Conservation (phyloP, 371 early-diverging fungal genomes). For the Syncephalis fuscata region DNA sequence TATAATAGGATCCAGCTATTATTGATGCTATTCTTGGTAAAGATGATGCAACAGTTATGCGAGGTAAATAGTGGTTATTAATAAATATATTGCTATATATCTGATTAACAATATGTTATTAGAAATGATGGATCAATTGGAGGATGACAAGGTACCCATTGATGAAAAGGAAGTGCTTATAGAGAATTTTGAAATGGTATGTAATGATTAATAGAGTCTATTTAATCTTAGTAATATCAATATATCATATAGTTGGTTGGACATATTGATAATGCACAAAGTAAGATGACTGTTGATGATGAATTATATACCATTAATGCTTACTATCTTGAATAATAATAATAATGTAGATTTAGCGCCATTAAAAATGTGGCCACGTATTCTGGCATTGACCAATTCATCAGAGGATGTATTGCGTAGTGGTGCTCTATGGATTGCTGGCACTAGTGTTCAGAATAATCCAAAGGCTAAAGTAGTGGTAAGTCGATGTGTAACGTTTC, state of each 20-base stretch:
- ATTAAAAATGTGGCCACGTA: constrained; percentile 73
- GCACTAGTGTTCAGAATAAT: constrained; percentile 90
- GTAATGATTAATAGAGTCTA: too few relatives aligned
- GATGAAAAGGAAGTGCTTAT: constrained; percentile 64
- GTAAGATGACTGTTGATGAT: constrained; percentile 13
- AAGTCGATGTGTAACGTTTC: constrained; percentile 10
- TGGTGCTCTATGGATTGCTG: constrained; percentile 77
- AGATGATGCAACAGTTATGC: constrained; percentile 75
- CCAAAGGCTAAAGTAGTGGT: constrained; percentile 62
- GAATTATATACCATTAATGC: not conserved
- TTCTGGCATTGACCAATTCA: constrained; percentile 37
- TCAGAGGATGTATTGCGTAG: constrained; percentile 39
- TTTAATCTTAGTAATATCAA: too few relatives aligned
- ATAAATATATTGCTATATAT: not conserved
- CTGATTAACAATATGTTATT: constrained; percentile 3
- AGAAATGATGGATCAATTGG: constrained; percentile 52
- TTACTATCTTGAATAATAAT: not conserved
- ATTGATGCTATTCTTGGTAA: constrained; percentile 86
- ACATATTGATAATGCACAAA: constrained; percentile 86
- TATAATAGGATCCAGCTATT: constrained; percentile 51
- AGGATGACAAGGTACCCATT: constrained; percentile 28
- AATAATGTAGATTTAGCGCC: constrained; percentile 47
- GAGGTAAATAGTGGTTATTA: constrained; percentile 20
- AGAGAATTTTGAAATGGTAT: constrained; percentile 83
- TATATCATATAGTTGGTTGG: constrained; percentile 51